These are phyloP conservation scores for Xylaria palmicola DNA, from an alignment of 495 filamentous ascomycete genomes.

Conservation along the genomic window DNA sequence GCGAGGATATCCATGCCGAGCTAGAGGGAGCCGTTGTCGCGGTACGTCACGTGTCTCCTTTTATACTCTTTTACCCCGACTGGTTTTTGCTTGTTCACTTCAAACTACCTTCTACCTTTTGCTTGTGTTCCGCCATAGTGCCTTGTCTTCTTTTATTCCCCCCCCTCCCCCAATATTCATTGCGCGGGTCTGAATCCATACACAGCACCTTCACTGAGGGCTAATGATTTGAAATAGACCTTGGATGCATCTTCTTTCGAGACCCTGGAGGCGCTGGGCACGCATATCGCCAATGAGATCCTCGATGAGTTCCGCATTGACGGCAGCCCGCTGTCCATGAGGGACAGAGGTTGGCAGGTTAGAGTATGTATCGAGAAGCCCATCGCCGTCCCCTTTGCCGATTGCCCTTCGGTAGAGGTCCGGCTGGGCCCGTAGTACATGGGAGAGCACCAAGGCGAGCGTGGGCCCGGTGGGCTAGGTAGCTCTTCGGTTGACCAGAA, in stretches of 20 bases:
- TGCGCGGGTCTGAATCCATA: neutral
- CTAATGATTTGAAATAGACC: conserved; percentile 32
- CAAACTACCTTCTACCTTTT: too few species aligned
- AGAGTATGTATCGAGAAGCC: conserved; percentile 58
- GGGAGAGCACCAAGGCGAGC: neutral
- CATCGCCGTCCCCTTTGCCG: conserved; percentile 56
- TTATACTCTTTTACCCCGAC: neutral
- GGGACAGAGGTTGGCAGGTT: conserved; percentile 42
- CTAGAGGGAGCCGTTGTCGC: conserved; percentile 51
- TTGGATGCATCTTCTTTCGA: conserved; percentile 59
- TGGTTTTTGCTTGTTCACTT: neutral
- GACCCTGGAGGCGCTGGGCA: conserved; percentile 61
- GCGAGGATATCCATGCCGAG: conserved; percentile 43
- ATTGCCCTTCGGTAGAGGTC: conserved; percentile 56
- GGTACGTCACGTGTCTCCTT: conserved; percentile 36
- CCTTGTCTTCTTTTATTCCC: neutral
- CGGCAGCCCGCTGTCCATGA: conserved; percentile 24
- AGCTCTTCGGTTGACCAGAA: neutral
- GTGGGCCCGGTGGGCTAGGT: neutral
- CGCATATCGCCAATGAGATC: conserved; percentile 43
- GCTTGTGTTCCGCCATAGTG: too few species aligned
- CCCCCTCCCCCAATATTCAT: neutral
- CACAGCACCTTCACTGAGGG: conserved; percentile 10
- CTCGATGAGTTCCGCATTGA: conserved; percentile 28
- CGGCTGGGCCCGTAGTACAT: conserved; percentile 19